Base-by-base conservation (phyloP, 2,329 filamentous ascomycete genomes). In the Podosphaera aphanis region DNA sequence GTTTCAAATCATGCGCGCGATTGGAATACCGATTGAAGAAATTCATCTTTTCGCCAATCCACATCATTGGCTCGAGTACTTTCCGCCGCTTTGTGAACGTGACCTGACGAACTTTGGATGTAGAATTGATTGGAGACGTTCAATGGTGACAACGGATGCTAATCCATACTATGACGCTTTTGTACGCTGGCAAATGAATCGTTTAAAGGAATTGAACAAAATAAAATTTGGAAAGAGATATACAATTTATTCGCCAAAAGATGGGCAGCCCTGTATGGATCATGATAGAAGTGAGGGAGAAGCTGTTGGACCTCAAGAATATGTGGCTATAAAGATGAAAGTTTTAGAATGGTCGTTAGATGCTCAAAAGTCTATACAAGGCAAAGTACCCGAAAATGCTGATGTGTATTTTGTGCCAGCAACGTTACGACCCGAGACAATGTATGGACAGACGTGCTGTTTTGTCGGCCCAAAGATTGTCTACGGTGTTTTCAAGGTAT, bases 161-260 rank as follows among this genome's bases (percentile, higher is more conserved):
- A 98, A 98, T 63, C 85, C 84, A 3, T 95, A 90, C 66, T 98
- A 93, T 60, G 88, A 98, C 60, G 74, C 83, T 3, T 98, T 98
- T 57, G 79, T 95, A 36, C 69, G 83, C 57, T 98, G 90, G 90
- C 90, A 95, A 64, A 94, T 95, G 83, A 86, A 82, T 61, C 80
- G 83, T 51, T 71, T 95, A 44, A 83, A 81, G 63, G 82, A 90
- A 59, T 66, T 93, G 50, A 74, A 82, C 56, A 95, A 94, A 69
- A 88, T 95, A 64, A 83, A 86, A 64, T 92, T 90, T 57, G 85
- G 84, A 46, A 90, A 84, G 66, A 69, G 85, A 56, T 93, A 94
- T 62, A 95, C 88, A 5, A 79, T 95, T 52, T 93, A 94, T 68
- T 83, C 77, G 19, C 82, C 83, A 48, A 93, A 92, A 64, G 84